Percentiles rank a stretch among this genome's conserved stretches.
phyloP scores from a whole-genome alignment of 768 basidiomycete genomes.

The Termitomyces bulborhizus region DNA sequence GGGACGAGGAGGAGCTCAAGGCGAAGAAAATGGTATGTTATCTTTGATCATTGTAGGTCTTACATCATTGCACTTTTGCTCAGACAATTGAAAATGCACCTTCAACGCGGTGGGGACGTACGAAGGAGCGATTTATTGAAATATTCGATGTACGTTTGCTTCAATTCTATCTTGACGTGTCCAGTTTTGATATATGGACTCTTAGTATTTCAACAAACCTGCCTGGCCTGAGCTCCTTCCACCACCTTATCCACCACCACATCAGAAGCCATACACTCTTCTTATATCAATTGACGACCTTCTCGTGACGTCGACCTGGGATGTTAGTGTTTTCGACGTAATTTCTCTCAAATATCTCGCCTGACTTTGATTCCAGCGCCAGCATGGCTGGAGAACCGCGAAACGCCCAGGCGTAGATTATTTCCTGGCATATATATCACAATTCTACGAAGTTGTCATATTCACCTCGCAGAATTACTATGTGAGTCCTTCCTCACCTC shows the following conservation, averaged over 20 bases:
- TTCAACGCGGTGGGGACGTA: slow-evolving; percentile 59
- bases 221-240: slow-evolving; percentile 91
- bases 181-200: background rate
- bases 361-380: slow-evolving; percentile 45
- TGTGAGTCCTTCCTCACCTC: slow-evolving; percentile 40
- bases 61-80: background rate
- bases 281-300: slow-evolving; percentile 90
- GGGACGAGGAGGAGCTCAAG: slow-evolving; percentile 68
- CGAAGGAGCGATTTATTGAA: slow-evolving; percentile 52
- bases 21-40: slow-evolving; percentile 52
- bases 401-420: slow-evolving; percentile 98
- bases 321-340: slow-evolving; percentile 52
- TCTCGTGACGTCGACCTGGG: slow-evolving; percentile 89
- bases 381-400: slow-evolving; percentile 94
- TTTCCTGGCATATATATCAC: slow-evolving; percentile 94
- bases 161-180: background rate
- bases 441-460: slow-evolving; percentile 96
- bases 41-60: slow-evolving; percentile 3
- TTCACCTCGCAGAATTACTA: slow-evolving; percentile 90
- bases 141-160: slow-evolving; percentile 59
- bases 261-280: slow-evolving; percentile 89
- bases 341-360: background rate
- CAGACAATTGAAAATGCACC: slow-evolving; percentile 58
- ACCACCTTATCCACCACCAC: slow-evolving; percentile 72
- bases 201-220: slow-evolving; percentile 88